Conservation (phyloP, 495 filamentous ascomycete genomes). For the Clavariopsis aquatica region DNA sequence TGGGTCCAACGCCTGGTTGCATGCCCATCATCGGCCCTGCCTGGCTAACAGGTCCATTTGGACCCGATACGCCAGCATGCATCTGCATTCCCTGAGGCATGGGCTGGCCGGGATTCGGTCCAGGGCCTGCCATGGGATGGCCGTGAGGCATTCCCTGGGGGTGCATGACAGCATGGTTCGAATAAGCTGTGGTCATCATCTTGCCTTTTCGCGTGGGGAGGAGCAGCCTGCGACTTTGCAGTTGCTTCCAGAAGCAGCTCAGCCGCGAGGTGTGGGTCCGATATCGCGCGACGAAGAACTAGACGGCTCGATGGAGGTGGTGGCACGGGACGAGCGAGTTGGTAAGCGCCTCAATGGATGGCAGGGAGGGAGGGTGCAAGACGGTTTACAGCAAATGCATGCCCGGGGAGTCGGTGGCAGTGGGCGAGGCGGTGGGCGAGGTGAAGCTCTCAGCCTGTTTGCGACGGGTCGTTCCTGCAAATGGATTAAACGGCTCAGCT, state of each 20-base stretch:
- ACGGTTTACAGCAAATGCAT: conserved; percentile 12
- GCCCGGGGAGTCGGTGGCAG: neutral
- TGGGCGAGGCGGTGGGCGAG: neutral
- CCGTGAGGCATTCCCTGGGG: conserved; percentile 71
- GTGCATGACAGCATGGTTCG: conserved; percentile 57
- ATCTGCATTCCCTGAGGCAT: conserved; percentile 75
- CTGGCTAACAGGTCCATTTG: conserved; percentile 73
- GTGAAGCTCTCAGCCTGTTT: neutral
- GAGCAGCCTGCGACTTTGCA: neutral
- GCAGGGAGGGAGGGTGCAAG: neutral
- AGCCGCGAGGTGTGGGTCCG: neutral
- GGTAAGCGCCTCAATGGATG: neutral
- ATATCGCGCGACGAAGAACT: neutral
- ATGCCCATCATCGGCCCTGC: conserved; percentile 80
- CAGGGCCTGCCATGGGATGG: conserved; percentile 73
- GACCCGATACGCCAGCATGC: conserved; percentile 81
- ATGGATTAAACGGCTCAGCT: neutral
- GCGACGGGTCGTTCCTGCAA: neutral
- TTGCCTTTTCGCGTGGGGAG: conserved; percentile 23
- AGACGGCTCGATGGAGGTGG: neutral
- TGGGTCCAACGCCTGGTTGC: conserved; percentile 68
- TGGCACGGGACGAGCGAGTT: neutral
- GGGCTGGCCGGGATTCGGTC: conserved; percentile 66
- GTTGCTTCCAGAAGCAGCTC: neutral
- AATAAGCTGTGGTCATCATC: conserved; percentile 54